Evolutionary conservation across 2,329 filamentous ascomycete genomes (phyloP).

Genomic region (Claviceps sp.): DNA sequence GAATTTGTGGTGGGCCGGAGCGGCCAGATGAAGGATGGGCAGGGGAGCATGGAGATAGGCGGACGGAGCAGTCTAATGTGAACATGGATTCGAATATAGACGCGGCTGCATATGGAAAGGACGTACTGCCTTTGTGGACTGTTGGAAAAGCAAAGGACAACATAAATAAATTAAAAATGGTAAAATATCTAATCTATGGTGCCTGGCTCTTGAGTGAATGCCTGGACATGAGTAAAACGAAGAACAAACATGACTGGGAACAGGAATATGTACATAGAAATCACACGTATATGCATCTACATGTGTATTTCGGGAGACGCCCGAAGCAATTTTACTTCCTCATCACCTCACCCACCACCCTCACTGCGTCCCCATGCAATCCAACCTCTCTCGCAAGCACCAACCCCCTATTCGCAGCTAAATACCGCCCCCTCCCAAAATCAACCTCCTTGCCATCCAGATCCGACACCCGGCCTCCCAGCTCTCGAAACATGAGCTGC

Average conservation of each 20-base stretch:
- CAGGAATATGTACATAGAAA: too few species aligned
- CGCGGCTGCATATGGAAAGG: too few species aligned
- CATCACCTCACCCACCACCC: slow-evolving; percentile 10
- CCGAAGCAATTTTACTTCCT: background rate
- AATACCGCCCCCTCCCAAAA: slow-evolving; percentile 21
- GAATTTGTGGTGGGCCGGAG: slow-evolving; percentile 90
- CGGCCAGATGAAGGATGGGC: slow-evolving; percentile 88
- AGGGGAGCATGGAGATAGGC: slow-evolving; percentile 83
- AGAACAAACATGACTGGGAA: too few species aligned
- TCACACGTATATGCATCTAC: too few species aligned
- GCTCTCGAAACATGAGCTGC: slow-evolving; percentile 42
- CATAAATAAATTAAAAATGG: slow-evolving; percentile 1
- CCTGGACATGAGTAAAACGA: too few species aligned
- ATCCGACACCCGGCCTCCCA: slow-evolving; percentile 40
- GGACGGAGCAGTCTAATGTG: slow-evolving; percentile 89
- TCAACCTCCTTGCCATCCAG: slow-evolving; percentile 23
- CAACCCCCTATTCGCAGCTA: slow-evolving; percentile 21
- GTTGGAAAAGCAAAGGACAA: background rate
- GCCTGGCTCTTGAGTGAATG: too few species aligned
- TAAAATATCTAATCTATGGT: background rate
- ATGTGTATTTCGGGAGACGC: background rate
- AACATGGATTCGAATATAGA: background rate
- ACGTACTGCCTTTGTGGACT: background rate
- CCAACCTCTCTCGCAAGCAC: slow-evolving; percentile 28
- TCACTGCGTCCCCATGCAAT: slow-evolving; percentile 28